Evolutionary conservation across 768 basidiomycete genomes (phyloP), one percentile per base, ranked within the genome.

Genomic region (Suillus subaureus): DNA sequence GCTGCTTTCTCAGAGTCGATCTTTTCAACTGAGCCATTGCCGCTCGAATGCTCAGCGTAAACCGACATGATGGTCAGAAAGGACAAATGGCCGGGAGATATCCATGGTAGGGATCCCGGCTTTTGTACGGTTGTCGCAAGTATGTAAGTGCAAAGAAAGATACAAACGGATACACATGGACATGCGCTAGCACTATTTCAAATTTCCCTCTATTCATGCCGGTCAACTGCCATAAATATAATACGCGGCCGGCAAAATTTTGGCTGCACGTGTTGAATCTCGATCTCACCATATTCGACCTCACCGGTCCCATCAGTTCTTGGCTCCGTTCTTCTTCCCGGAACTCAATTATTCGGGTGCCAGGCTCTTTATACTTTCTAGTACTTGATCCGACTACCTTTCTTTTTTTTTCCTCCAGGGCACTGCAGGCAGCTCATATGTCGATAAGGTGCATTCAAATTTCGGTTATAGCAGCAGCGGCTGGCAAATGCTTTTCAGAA

Each of bases 21-120:
- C 49, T 67, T 75, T 35, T 73, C 75, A 13, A 65, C 61, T 0
- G 65, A 78, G 65, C 61, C 63, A 28, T 58, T 18, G 43, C 73
- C 71, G 26, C 66, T 67, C 31, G 37, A 69, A 7, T 68, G 71
- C 45, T 64, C 68, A 66, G 66, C 61, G n/a, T 55, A 9, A 35
- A 35, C 56, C 3, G 71, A 71, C 75, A 76, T 76, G 40, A 55
- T 55, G 57, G 16, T 16, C 7, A 26, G 21, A 33, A 62, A 45
- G 61, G 31, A 56, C 11, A 6, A 26, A 16, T 15, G 28, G 35
- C 18, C 6, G 9, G 6, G 13, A 39, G 15, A 39, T 39, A 37
- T 0, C 7, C 57, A 58, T 58, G 16, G 2, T 28, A 26, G 3
- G 18, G 4, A 1, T 6, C 1, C 23, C 57, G 37, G 37, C 57